Evolutionary conservation across 768 basidiomycete genomes (phyloP).

Genomic region (Astraeus odoratus): DNA sequence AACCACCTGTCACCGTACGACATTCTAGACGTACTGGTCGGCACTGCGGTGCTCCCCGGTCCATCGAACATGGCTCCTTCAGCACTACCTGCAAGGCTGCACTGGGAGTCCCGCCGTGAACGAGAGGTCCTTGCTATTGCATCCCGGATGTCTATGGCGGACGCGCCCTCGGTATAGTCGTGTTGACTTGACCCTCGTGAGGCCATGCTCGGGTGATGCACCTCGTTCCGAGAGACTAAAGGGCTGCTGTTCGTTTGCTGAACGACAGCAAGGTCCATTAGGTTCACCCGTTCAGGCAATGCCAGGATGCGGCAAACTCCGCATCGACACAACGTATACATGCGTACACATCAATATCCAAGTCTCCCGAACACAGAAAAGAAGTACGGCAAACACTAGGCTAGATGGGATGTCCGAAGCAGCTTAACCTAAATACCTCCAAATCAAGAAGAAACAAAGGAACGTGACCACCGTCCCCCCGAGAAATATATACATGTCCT

Average conservation of each 20-base stretch:
- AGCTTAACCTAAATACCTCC: constrained; percentile 72
- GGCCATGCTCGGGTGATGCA: constrained; percentile 10
- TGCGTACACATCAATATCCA: too few species aligned
- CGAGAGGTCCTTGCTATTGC: constrained; percentile 47
- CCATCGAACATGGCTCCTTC: constrained; percentile 74
- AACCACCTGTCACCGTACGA: constrained; percentile 43
- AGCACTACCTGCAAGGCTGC: constrained; percentile 42
- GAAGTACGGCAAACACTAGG: too few species aligned
- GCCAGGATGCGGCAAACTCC: not conserved
- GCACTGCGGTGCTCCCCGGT: constrained; percentile 55
- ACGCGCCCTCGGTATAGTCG: constrained; percentile 88
- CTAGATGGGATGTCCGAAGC: not conserved
- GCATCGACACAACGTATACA: too few species aligned
- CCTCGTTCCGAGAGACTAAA: too few species aligned
- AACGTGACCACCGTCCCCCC: constrained; percentile 83
- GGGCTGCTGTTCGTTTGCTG: too few species aligned
- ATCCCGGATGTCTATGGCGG: constrained; percentile 61
- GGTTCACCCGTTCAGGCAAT: too few species aligned
- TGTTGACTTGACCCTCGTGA: constrained; percentile 12
- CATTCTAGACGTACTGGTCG: constrained; percentile 80
- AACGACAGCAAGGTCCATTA: too few species aligned
- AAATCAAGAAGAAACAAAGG: constrained; percentile 89
- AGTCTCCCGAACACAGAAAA: too few species aligned
- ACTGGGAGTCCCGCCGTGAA: constrained; percentile 63
- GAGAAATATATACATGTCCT: constrained; percentile 92